phyloP scores from a whole-genome alignment of 805 yeast species.

The Lachancea fermentati region DNA sequence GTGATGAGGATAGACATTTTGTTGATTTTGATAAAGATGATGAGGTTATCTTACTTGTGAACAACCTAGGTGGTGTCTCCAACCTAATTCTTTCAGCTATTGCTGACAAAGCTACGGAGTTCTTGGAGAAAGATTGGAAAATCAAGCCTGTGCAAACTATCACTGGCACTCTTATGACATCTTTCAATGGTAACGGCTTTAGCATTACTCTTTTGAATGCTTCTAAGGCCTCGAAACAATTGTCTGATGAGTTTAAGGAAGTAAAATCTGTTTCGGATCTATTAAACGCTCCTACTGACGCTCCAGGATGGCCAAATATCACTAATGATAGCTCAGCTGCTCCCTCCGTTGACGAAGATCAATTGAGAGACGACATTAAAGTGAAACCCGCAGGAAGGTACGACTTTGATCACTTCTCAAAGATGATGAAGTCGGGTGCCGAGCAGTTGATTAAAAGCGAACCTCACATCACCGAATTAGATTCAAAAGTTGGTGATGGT shows the following conservation, averaged over 20 bases:
- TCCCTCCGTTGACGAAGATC: conserved; percentile 28
- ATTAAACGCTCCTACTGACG: conserved; percentile 68
- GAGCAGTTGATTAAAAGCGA: conserved; percentile 55
- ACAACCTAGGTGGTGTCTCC: conserved; percentile 89
- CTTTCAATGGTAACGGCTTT: conserved; percentile 89
- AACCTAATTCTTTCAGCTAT: conserved; percentile 72
- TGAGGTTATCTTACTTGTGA: conserved; percentile 64
- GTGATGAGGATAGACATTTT: conserved; percentile 74
- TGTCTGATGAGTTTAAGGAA: conserved; percentile 31
- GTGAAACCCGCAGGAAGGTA: conserved; percentile 34
- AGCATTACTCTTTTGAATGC: conserved; percentile 76
- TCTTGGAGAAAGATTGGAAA: conserved; percentile 46
- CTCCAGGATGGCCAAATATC: conserved; percentile 68
- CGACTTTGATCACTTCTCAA: conserved; percentile 30
- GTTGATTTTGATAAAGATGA: conserved; percentile 63
- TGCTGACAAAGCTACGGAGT: conserved; percentile 50
- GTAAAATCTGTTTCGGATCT: conserved; percentile 41
- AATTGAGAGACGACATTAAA: conserved; percentile 29
- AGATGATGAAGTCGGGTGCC: conserved; percentile 45
- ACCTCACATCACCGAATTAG: conserved; percentile 78
- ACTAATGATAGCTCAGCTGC: conserved; percentile 23
- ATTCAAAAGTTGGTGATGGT: conserved; percentile 92
- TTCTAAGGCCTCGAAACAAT: conserved; percentile 40
- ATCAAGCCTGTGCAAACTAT: conserved; percentile 63
- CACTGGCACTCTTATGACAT: conserved; percentile 79